Percentiles rank a stretch among this genome's conserved stretches.
These are phyloP conservation scores for Hygrophoropsis aurantiaca DNA, from an alignment of 768 basidiomycete genomes.

Conservation along the genomic window DNA sequence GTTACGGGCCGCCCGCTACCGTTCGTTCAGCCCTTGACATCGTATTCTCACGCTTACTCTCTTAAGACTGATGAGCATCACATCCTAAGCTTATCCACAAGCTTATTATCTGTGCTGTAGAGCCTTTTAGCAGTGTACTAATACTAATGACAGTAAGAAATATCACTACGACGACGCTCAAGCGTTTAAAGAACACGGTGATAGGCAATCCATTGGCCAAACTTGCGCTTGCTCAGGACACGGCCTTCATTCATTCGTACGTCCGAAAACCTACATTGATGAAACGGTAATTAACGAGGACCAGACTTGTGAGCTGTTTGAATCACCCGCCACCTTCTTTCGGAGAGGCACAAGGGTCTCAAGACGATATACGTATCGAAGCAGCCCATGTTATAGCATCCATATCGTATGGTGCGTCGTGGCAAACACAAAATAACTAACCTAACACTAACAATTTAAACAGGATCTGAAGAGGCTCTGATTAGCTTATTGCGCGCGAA, in stretches of 20 bases:
- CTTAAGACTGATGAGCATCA: too few species aligned
- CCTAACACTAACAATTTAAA: background rate
- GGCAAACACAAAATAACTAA: too few species aligned
- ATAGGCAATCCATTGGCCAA: constrained; percentile 83
- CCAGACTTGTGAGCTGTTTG: constrained; percentile 63
- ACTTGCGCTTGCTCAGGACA: constrained; percentile 53
- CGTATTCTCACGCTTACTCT: too few species aligned
- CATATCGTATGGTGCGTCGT: constrained; percentile 59
- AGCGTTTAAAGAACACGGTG: constrained; percentile 70
- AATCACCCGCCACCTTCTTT: constrained; percentile 37
- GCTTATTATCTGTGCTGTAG: too few species aligned
- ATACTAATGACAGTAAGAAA: constrained; percentile 29
- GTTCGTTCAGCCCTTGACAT: too few species aligned
- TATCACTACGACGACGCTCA: constrained; percentile 41
- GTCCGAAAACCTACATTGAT: constrained; percentile 13
- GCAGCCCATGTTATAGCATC: constrained; percentile 77
- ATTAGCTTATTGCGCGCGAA: constrained; percentile 54
- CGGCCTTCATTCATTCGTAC: constrained; percentile 54
- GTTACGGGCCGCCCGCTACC: too few species aligned
- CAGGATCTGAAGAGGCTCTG: constrained; percentile 65
- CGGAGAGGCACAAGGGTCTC: constrained; percentile 35
- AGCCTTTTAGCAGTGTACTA: too few species aligned
- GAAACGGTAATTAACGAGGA: background rate
- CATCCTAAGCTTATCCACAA: too few species aligned
- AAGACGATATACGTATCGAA: constrained; percentile 61